Conservation (phyloP, 1,284 basidiomycete genomes). For the Irpex sp. region DNA sequence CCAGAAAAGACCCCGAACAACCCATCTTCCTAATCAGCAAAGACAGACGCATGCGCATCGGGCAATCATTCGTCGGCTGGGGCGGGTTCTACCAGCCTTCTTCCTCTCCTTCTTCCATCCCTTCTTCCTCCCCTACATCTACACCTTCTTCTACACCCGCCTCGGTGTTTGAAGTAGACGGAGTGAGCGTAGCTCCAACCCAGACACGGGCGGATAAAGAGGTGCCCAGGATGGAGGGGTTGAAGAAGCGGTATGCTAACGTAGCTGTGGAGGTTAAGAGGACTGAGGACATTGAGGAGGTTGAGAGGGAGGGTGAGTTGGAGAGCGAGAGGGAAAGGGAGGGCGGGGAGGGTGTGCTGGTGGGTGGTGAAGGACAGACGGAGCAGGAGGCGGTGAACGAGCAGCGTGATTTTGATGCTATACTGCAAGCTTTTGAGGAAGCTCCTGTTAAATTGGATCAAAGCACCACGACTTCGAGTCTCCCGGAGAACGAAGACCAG, state of each 20-base stretch:
- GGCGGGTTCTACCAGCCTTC: slow-evolving; percentile 8
- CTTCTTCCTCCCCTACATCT: no score
- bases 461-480: no score
- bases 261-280: neutral
- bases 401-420: no score
- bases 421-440: no score
- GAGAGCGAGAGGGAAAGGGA: neutral
- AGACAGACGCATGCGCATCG: neutral
- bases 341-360: neutral
- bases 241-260: neutral
- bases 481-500: no score
- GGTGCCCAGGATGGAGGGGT: neutral
- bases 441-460: no score
- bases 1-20: neutral
- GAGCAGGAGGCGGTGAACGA: no score
- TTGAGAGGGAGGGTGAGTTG: neutral
- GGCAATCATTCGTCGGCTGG: slow-evolving; percentile 5
- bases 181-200: no score
- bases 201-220: neutral
- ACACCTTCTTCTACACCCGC: no score
- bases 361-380: neutral
- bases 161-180: no score
- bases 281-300: neutral
- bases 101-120: no score
- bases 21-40: neutral